Base-by-base conservation (phyloP, 2,329 filamentous ascomycete species). In the Hymenoscyphus scutula region DNA sequence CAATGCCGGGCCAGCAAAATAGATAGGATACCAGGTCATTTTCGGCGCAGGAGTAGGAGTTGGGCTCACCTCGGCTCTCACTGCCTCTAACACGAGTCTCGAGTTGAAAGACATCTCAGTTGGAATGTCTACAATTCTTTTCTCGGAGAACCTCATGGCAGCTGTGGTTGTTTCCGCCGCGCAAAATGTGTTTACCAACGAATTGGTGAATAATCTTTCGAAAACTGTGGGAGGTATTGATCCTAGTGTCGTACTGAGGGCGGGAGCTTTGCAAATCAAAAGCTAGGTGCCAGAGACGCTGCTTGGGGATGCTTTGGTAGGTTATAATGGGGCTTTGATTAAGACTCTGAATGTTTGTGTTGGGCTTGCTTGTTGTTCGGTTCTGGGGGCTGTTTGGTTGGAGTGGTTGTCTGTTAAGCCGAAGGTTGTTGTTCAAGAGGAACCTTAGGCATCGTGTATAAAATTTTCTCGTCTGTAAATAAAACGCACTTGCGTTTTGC, bases 261-360 rank as follows among this genome's bases (percentile, higher is more conserved):
- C 76, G 56, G 82, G 82, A 45, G 82, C 82, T 2, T 85, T 82
- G 0, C 76, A 79, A 58, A 71, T 87, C 19, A 78, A 80, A 67
- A 69, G 74, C 0, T 72, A 73, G 11, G 77, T 86, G 53, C 72
- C 76, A 0, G 51, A 67, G 0, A 62, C 79, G 54, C 78, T 74
- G 63, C 70, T 85, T 2, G 60, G 69, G 2, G 73, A 73, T 1
- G 82, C 86, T 32, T 74, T 84, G 13, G 53, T 68, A 0, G 82
- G 80, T 0, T 87, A 87, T 74, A 86, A 85, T 67, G 63, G 72
- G 7, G 79, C 82, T 0, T 69, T 87, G n/a, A 78, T 76, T 5
- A 73, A 80, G 15, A 38, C 32, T 5, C 19, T 56, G 13, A 11
- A 34, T 11, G 29, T 55, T 13, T 37, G 32, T 37, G 32, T 37